Evolutionary conservation across 108 stramenopile species (phyloP).

Genomic region (Cyclotella kingstonii): DNA sequence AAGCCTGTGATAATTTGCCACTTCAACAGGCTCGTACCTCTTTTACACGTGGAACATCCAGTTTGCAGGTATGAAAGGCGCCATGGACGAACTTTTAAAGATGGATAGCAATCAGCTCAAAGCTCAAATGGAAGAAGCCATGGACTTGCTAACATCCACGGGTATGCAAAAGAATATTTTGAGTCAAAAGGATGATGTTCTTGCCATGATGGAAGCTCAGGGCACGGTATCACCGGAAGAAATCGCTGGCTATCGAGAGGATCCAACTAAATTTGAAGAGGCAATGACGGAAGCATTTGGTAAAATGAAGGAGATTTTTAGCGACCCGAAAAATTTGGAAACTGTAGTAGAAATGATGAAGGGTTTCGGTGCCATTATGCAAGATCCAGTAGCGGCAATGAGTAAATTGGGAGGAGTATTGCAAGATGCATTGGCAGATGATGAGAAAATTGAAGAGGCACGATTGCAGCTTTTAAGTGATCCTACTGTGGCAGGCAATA

Average conservation of each 20-base stretch:
- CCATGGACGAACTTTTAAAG: constrained; percentile 67
- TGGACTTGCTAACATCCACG: constrained; percentile 56
- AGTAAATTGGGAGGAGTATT: constrained; percentile 47
- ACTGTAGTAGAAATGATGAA: constrained; percentile 66
- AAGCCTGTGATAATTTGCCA: not conserved
- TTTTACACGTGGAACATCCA: not conserved
- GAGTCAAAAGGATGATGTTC: constrained; percentile 61
- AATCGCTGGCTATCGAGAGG: constrained; percentile 65
- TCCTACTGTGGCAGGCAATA: constrained; percentile 51
- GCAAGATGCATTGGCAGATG: constrained; percentile 48
- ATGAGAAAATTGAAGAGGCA: constrained; percentile 83
- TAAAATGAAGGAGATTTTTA: constrained; percentile 69
- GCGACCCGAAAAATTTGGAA: constrained; percentile 59
- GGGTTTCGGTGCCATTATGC: constrained; percentile 53
- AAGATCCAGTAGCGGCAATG: constrained; percentile 58
- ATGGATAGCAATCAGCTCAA: constrained; percentile 76
- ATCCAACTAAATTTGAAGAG: constrained; percentile 74
- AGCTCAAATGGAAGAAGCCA: constrained; percentile 74
- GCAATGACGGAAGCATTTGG: constrained; percentile 73
- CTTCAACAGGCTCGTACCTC: not conserved
- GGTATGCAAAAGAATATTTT: constrained; percentile 51
- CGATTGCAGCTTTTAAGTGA: constrained; percentile 59
- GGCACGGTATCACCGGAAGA: constrained; percentile 63
- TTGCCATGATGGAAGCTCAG: constrained; percentile 61
- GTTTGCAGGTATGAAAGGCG: constrained; percentile 44